A percentile compares a stretch with the other conserved stretches of the same genome.
Conservation (phyloP, 192 early-diverging fungal species). For the Chytriomyces sp. region DNA sequence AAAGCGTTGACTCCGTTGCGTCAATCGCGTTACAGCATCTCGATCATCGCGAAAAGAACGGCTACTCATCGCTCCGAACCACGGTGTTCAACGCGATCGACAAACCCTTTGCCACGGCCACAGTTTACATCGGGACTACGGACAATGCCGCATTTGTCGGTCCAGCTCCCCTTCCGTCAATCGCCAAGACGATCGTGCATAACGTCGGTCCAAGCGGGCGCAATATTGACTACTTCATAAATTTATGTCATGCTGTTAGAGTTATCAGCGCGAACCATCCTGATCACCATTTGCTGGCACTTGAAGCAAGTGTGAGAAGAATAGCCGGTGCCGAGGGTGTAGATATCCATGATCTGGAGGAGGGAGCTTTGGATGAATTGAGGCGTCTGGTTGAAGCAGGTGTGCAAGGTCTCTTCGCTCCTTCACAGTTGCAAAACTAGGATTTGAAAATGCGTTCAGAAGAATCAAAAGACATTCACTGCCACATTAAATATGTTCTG, state of each 20-base stretch:
- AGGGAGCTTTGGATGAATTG: not conserved
- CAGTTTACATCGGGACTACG: slow-evolving; percentile 76
- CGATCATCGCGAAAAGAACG: slow-evolving; percentile 90
- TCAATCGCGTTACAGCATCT: too few species aligned
- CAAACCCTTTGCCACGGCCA: not conserved
- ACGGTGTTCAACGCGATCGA: slow-evolving; percentile 57
- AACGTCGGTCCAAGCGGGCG: slow-evolving; percentile 54
- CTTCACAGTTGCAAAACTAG: too few species aligned
- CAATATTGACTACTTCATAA: slow-evolving; percentile 37
- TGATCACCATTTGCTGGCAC: not conserved
- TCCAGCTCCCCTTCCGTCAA: slow-evolving; percentile 57
- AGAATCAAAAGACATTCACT: too few species aligned
- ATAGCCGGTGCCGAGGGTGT: not conserved
- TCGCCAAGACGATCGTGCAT: slow-evolving; percentile 67
- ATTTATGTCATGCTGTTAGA: not conserved
- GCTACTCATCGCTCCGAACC: slow-evolving; percentile 69
- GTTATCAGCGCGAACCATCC: not conserved
- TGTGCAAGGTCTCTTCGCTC: not conserved
- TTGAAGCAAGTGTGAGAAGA: not conserved
- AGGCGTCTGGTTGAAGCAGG: not conserved
- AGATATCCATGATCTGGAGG: not conserved
- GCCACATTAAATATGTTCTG: too few species aligned
- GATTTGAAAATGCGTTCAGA: too few species aligned
- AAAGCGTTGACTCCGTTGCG: too few species aligned
- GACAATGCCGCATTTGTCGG: slow-evolving; percentile 80